A percentile compares a stretch with the other conserved stretches of the same genome.
phyloP scores from a whole-genome alignment of 176 grass and related monocot genomes.

The Chrysopogon serrulatus region DNA sequence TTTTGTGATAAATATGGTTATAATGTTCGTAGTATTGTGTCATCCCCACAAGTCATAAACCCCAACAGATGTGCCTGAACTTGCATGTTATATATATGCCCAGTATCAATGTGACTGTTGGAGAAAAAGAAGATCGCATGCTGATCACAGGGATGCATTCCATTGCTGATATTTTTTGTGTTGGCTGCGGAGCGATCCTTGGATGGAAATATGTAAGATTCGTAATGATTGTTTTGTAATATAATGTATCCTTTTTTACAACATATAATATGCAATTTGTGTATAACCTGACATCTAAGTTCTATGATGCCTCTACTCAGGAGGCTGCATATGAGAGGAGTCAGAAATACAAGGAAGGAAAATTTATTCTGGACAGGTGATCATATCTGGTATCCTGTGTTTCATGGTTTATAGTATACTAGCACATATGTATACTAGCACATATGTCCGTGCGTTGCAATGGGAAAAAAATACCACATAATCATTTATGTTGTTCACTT shows the following conservation, averaged over 20 bases:
- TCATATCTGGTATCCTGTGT: neutral
- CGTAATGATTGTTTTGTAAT: neutral
- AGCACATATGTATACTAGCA: too few relatives aligned
- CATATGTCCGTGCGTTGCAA: too few relatives aligned
- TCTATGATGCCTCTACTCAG: slow-evolving; percentile 41
- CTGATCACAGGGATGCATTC: slow-evolving; percentile 79
- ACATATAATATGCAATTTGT: neutral
- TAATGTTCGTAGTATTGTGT: neutral
- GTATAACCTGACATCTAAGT: neutral
- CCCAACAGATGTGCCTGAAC: neutral
- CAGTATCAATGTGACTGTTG: slow-evolving; percentile 76
- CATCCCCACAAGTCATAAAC: neutral
- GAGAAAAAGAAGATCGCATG: slow-evolving; percentile 73
- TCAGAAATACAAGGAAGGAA: slow-evolving; percentile 96
- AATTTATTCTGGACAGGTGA: slow-evolving; percentile 86
- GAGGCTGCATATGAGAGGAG: slow-evolving; percentile 48
- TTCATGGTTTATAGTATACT: too few relatives aligned
- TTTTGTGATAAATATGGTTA: too few relatives aligned
- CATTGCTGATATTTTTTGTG: slow-evolving; percentile 82
- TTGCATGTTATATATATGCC: neutral
- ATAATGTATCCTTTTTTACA: too few relatives aligned
- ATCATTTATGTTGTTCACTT: too few relatives aligned
- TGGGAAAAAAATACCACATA: too few relatives aligned
- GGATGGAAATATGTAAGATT: slow-evolving; percentile 98
- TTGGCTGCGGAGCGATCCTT: slow-evolving; percentile 72